phyloP scores from a whole-genome alignment of 176 grass and related monocot species.

The Cocos nucifera region DNA sequence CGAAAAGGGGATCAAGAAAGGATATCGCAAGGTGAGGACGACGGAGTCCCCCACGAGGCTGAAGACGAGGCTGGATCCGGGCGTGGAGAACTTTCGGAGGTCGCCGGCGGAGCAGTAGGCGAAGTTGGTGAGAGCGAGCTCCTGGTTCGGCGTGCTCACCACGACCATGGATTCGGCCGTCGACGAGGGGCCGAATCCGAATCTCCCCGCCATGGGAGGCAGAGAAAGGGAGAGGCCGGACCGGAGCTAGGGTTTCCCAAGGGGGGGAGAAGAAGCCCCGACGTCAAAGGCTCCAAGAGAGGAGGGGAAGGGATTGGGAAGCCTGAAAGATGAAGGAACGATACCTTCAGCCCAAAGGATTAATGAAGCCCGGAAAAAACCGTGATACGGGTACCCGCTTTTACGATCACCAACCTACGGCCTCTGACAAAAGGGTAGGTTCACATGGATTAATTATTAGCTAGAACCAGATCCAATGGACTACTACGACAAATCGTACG shows the following conservation, averaged over 20 bases:
- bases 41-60: constrained; percentile 58
- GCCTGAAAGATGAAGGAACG: neutral
- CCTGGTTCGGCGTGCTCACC: constrained; percentile 83
- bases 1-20: constrained; percentile 29
- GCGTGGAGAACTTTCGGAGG: constrained; percentile 41
- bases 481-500: too few relatives aligned
- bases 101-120: constrained; percentile 63
- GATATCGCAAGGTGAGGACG: constrained; percentile 96
- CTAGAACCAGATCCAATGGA: too few relatives aligned
- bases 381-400: too few relatives aligned
- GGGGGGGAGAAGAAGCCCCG: neutral
- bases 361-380: too few relatives aligned
- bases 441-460: too few relatives aligned
- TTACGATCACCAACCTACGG: too few relatives aligned
- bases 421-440: too few relatives aligned
- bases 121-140: constrained; percentile 82
- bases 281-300: neutral
- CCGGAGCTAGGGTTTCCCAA: neutral
- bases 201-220: constrained; percentile 24
- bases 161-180: constrained; percentile 17
- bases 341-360: too few relatives aligned
- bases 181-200: constrained; percentile 1
- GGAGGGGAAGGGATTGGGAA: neutral
- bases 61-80: constrained; percentile 28
- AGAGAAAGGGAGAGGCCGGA: neutral